phyloP scores from a whole-genome alignment of 176 grass and related monocot species.

The Poa annua region DNA sequence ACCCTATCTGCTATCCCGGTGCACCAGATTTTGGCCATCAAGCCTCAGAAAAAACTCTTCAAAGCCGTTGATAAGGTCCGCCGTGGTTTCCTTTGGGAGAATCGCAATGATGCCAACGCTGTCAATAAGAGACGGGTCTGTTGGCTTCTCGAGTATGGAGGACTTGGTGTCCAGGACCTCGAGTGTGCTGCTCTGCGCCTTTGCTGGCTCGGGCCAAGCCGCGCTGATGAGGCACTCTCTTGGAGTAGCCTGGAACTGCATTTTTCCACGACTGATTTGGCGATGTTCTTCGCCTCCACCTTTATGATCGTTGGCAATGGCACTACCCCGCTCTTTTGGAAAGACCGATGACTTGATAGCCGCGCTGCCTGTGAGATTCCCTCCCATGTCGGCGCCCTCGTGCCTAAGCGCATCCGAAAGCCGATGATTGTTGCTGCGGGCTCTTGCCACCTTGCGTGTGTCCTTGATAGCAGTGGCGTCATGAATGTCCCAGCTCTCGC shows the following conservation, averaged over 20 bases:
- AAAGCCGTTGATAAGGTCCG: too few relatives aligned
- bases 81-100: too few relatives aligned
- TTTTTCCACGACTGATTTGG: not conserved
- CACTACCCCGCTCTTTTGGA: not conserved
- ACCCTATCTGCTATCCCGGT: too few relatives aligned
- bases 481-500: not conserved
- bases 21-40: too few relatives aligned
- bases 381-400: not conserved
- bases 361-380: not conserved
- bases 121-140: too few relatives aligned
- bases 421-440: not conserved
- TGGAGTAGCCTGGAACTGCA: not conserved
- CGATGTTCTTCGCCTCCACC: not conserved
- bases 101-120: too few relatives aligned
- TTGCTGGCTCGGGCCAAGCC: not conserved
- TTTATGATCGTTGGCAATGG: not conserved
- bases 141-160: too few relatives aligned
- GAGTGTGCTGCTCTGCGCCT: not conserved
- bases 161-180: not conserved
- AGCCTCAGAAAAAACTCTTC: too few relatives aligned
- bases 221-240: not conserved
- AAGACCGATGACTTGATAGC: not conserved
- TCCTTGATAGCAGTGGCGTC: not conserved
- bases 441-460: not conserved
- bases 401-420: not conserved